Conservation (phyloP, 2,329 filamentous ascomycete species). For the Metarhizium humberi region DNA sequence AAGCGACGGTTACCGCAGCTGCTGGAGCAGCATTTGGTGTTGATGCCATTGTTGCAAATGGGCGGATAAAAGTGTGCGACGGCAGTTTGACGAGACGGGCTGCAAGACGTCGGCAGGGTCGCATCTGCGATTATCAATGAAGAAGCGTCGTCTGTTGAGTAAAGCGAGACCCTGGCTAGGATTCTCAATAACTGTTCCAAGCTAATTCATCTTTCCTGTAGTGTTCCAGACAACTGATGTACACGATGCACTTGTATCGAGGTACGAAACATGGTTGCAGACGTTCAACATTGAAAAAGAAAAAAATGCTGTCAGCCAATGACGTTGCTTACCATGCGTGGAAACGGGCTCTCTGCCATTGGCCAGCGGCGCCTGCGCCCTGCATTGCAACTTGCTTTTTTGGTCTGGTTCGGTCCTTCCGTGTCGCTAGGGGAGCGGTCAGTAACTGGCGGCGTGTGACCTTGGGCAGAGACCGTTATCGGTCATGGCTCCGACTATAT, state of each 20-base stretch:
- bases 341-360: conserved; percentile 2
- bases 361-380: not conserved
- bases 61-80: not conserved
- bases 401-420: not conserved
- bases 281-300: no score
- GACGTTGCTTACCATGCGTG: conserved; percentile 3
- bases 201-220: not conserved
- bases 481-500: not conserved
- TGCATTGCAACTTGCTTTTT: not conserved
- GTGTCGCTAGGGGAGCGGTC: no score
- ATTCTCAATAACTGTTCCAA: not conserved
- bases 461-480: not conserved
- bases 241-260: not conserved
- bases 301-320: not conserved
- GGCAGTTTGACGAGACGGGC: not conserved
- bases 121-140: conserved; percentile 7
- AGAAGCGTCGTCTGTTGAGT: not conserved
- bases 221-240: not conserved
- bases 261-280: no score
- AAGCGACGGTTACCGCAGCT: not conserved
- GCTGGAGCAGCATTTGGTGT: conserved; percentile 2
- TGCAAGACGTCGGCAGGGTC: conserved; percentile 4
- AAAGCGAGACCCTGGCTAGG: not conserved
- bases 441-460: no score
- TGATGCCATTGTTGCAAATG: conserved; percentile 8